Base-by-base conservation (phyloP, 768 basidiomycete species). In the Kwoniella heveanensis region DNA sequence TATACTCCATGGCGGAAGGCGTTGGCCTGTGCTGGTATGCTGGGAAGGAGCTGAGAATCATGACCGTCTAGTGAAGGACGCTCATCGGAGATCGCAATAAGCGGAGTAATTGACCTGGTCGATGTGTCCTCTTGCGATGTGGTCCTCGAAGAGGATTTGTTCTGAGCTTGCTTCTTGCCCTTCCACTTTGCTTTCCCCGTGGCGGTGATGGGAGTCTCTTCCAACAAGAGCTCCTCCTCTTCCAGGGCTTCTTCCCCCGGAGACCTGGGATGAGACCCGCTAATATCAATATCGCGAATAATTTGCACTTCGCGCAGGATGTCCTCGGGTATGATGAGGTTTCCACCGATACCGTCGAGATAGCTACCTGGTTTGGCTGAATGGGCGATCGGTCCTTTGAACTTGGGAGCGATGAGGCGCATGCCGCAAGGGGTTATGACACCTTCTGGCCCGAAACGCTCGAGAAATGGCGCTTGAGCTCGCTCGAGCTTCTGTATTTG, bases 391-490 rank as follows among this genome's bases (percentile, higher is more conserved):
- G 48, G 44, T 8, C 48, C 37, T 53, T 55, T 25, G 37, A 57
- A 62, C 12, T 48, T 57, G 7, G 66, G 66, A 27, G 66, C 66
- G 30, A 67, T 46, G 17, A 67, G 66, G 4, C 60, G 60, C 21
- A 52, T 58, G 13, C 66, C 66, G 26, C 66, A 62, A 15, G 66
- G 51, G 4, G 66, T 60, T 56, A 60, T 39, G 36, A 67, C 30
- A 19, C 66, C 66, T 17, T 62, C 47, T 24, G 66, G 66, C 10
- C 66, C 66, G 47, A 58, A 67, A 17, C 39, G 53, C n/a, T 54
- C 66, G 51, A 67, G 61, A 32, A 67, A 67, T 9, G 46, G 39
- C 7, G 56, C 55, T 36, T 64, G 62, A 24, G 36, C 39, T 19
- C 54, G 21, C 21, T 64, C 62, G 13, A 64, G 26, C 13, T 36